Percentiles rank a stretch among this genome's conserved stretches.
Conservation (phyloP, 257 asterid species). For the Nyctanthes arbortristis region DNA sequence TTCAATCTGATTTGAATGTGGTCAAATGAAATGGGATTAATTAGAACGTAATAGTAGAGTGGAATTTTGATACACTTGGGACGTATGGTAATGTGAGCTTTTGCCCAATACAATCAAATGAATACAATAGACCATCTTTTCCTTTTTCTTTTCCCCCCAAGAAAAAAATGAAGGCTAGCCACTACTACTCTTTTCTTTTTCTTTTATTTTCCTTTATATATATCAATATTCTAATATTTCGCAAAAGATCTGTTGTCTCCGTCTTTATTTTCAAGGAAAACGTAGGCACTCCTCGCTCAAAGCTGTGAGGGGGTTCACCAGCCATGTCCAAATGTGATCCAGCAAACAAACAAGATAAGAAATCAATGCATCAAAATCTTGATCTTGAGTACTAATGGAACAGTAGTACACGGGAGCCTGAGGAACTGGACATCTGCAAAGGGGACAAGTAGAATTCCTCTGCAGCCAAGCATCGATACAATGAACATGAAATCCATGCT, state of each 20-base stretch:
- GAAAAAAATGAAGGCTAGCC: not conserved
- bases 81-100: not conserved
- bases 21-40: not conserved
- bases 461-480: not conserved
- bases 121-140: not conserved
- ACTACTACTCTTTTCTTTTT: not conserved
- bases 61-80: not conserved
- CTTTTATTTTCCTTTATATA: too few relatives aligned
- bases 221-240: not conserved
- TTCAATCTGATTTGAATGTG: not conserved
- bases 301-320: not conserved
- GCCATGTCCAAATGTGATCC: not conserved
- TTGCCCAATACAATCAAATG: not conserved
- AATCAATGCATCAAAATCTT: not conserved
- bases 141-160: too few relatives aligned
- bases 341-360: not conserved
- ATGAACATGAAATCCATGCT: slow-evolving; percentile 2
- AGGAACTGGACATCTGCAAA: slow-evolving; percentile 4
- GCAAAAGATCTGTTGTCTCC: not conserved
- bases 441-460: not conserved
- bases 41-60: too few relatives aligned
- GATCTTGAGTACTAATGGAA: not conserved
- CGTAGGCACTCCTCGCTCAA: not conserved
- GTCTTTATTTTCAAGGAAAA: not conserved
- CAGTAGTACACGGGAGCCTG: not conserved